Percentiles rank a stretch among this genome's conserved stretches.
Conservation (phyloP, 2,329 filamentous ascomycete genomes). For the Sordariomycetes sp. region DNA sequence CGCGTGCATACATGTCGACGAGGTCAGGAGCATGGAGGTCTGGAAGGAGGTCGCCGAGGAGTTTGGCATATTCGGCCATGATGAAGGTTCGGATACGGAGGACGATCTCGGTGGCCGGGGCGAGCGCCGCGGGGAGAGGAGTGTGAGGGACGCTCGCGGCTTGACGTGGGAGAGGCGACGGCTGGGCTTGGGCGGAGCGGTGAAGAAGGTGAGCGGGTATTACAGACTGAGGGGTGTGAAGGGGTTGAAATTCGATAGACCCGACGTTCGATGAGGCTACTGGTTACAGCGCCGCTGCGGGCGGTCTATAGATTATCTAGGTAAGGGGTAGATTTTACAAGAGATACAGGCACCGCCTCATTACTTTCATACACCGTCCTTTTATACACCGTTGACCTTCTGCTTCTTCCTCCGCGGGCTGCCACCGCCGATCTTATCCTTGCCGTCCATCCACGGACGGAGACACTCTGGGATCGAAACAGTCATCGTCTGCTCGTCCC, state of each 20-base stretch:
- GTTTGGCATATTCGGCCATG: constrained; percentile 11
- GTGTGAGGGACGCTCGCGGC: too few relatives aligned
- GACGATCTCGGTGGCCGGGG: constrained; percentile 25
- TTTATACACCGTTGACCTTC: constrained; percentile 18
- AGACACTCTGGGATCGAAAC: constrained; percentile 74
- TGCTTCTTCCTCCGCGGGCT: constrained; percentile 11
- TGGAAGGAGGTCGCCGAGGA: constrained; percentile 31
- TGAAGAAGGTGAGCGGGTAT: constrained; percentile 28
- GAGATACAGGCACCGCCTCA: too few relatives aligned
- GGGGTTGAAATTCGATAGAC: constrained; percentile 1
- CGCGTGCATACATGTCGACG: constrained; percentile 37
- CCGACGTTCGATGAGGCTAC: background rate
- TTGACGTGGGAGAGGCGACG: constrained; percentile 31
- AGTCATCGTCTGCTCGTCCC: constrained; percentile 59
- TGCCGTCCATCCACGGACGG: constrained; percentile 74
- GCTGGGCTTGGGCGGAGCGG: constrained; percentile 37
- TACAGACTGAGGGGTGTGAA: constrained; percentile 13
- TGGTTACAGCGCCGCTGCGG: background rate
- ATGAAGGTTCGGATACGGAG: constrained; percentile 13
- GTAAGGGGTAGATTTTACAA: too few relatives aligned
- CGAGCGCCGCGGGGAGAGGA: constrained; percentile 24
- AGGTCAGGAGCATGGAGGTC: constrained; percentile 33
- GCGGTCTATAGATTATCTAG: too few relatives aligned
- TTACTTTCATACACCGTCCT: constrained; percentile 4
- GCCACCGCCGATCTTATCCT: constrained; percentile 49